phyloP scores from a whole-genome alignment of 495 filamentous ascomycete species.

The Monascus purpureus region DNA sequence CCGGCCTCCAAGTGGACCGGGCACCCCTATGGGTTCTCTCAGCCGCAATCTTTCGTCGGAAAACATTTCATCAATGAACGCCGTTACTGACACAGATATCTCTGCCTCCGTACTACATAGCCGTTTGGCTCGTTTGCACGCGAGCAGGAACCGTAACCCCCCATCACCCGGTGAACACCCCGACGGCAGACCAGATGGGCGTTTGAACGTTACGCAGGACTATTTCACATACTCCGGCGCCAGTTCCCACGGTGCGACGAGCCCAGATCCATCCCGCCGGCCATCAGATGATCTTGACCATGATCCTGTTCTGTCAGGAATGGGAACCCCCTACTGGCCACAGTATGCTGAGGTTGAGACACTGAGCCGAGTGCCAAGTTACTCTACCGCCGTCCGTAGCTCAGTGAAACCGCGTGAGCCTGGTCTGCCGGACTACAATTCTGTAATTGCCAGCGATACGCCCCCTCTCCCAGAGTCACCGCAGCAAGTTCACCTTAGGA shows the following conservation, averaged over 20 bases:
- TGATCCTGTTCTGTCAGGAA: conserved; percentile 32
- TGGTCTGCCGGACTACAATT: conserved; percentile 37
- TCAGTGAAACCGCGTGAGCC: conserved; percentile 36
- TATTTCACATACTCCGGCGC: conserved; percentile 22
- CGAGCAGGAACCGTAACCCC: conserved; percentile 11
- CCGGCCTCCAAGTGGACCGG: conserved; percentile 47
- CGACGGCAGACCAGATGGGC: conserved; percentile 13
- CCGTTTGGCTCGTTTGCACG: conserved; percentile 45
- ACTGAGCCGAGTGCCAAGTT: conserved; percentile 66
- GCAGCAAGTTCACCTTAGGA: conserved; percentile 27
- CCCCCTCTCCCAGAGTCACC: conserved; percentile 22
- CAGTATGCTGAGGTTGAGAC: conserved; percentile 49
- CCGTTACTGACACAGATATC: conserved; percentile 38
- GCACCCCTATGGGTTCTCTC: conserved; percentile 60
- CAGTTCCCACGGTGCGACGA: conserved; percentile 22
- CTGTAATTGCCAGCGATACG: conserved; percentile 24
- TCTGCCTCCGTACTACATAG: conserved; percentile 44
- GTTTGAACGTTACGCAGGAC: conserved; percentile 16
- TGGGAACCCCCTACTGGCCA: conserved; percentile 46
- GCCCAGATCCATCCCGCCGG: conserved; percentile 35
- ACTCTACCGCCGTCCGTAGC: conserved; percentile 57
- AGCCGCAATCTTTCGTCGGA: conserved; percentile 69
- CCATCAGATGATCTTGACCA: conserved; percentile 44
- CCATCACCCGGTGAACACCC: conserved; percentile 10
- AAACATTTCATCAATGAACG: conserved; percentile 53